Evolutionary conservation across 345 rosid species (phyloP), one percentile per base, ranked within the genome.

Genomic region (Brassica nigra): DNA sequence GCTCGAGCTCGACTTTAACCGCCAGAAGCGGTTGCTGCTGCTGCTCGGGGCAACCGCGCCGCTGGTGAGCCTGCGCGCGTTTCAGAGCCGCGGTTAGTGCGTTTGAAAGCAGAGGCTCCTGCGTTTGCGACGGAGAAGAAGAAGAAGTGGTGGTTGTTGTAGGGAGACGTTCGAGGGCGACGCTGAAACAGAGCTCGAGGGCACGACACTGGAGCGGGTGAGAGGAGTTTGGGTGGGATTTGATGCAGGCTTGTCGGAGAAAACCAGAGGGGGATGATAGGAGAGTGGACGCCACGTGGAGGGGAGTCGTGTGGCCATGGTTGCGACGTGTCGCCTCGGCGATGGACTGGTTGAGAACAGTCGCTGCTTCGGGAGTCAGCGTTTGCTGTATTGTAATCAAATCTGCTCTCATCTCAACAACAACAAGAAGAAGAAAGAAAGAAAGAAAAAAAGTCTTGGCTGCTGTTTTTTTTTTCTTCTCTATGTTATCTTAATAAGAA

Each of bases 161-260:
- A 20, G 99, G 98, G 12, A 95, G 89, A 11, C 98, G 89, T 54
- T 95, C 99, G 66, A 95, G 87, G 2, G 99, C 99, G n/a, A 95
- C 99, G 84, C 93, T 91, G 87, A 95, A 95, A 78, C 99, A 95
- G 70, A 95, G 99, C 93, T 95, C 99, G 27, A 95, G 85, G 16
- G 99, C 99, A 23, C 99, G 87, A 79, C 99, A 95, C 95, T 95
- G 99, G n/a, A 95, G 89, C 0, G 99, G 99, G 75, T 95, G 98
- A 4, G 99, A 95, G 0, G 99, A 95, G 76, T 93, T 95, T 4
- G 98, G 99, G 83, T 95, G 99, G 0, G 99, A 91, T 76, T 95
- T 95, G 81, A 93, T 93, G 81, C 99, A 95, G 4, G 99, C 98
- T 82, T 93, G 98, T 47, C 99, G 89, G 80, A 95, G 94, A 80